Percentiles rank a stretch among this genome's conserved stretches.
Conservation (phyloP, 2,329 filamentous ascomycete species). For the Calonectria hawksworthii region DNA sequence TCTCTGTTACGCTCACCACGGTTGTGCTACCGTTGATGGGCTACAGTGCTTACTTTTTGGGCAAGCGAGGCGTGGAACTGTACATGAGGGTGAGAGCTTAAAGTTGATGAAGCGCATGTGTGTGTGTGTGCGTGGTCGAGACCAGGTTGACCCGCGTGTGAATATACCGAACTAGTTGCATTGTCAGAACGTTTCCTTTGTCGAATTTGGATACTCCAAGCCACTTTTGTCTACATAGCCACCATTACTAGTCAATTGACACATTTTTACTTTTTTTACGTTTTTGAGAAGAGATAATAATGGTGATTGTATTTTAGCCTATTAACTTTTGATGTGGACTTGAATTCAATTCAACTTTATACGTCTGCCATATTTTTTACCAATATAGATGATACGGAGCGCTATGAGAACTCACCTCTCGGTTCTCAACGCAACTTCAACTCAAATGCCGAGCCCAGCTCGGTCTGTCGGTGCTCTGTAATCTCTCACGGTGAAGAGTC, state of each 20-base stretch:
- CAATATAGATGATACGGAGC: too few relatives aligned
- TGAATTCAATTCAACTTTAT: background rate
- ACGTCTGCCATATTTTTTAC: background rate
- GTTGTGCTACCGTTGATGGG: constrained; percentile 23
- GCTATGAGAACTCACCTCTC: background rate
- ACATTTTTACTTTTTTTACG: background rate
- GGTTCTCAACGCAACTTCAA: too few relatives aligned
- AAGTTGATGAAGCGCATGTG: background rate
- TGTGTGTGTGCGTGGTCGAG: background rate
- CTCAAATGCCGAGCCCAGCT: background rate
- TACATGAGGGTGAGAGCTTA: constrained; percentile 15
- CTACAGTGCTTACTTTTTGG: constrained; percentile 20
- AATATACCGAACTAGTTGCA: background rate
- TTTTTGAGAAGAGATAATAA: background rate
- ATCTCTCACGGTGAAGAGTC: background rate
- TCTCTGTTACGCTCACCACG: constrained; percentile 3
- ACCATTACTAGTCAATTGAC: background rate
- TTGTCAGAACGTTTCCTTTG: background rate
- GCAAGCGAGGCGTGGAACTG: constrained; percentile 19
- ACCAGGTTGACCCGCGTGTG: background rate
- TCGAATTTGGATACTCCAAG: background rate
- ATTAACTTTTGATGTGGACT: background rate
- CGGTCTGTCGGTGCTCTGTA: too few relatives aligned
- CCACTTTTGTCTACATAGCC: constrained; percentile 9
- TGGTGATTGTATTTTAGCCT: background rate